These are phyloP conservation scores for Blastobotrys robertii DNA, from an alignment of 805 yeast species.

Conservation along the genomic window DNA sequence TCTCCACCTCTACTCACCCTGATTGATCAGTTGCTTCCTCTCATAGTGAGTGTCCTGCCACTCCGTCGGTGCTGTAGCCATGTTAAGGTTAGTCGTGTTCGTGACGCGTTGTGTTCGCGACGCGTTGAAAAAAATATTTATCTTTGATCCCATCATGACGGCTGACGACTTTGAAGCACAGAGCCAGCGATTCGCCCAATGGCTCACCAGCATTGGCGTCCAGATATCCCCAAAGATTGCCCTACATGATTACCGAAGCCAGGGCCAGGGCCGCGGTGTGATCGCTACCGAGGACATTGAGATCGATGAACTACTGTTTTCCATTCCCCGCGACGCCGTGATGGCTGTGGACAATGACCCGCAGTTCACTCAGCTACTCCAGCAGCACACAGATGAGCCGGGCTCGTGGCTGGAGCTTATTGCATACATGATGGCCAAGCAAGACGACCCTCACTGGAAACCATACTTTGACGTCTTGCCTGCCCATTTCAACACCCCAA, in stretches of 20 bases:
- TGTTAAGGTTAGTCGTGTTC: not conserved
- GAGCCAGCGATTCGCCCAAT: slow-evolving; percentile 6
- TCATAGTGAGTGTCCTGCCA: not conserved
- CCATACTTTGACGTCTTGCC: slow-evolving; percentile 72
- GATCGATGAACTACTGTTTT: slow-evolving; percentile 55
- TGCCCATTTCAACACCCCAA: slow-evolving; percentile 47
- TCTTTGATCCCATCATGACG: slow-evolving; percentile 1
- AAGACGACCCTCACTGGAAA: slow-evolving; percentile 50
- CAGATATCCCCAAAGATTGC: slow-evolving; percentile 45
- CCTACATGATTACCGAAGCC: slow-evolving; percentile 49
- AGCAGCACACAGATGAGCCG: slow-evolving; percentile 13
- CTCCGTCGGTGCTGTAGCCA: not conserved
- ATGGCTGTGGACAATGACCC: slow-evolving; percentile 53
- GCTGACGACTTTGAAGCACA: slow-evolving; percentile 8
- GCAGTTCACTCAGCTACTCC: slow-evolving; percentile 16
- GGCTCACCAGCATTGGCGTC: slow-evolving; percentile 12
- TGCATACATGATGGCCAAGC: slow-evolving; percentile 54
- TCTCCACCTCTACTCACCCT: no score
- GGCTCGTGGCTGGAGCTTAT: slow-evolving; percentile 73
- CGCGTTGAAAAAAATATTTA: not conserved
- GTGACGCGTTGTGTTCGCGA: not conserved
- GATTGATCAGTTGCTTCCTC: slow-evolving; percentile 12
- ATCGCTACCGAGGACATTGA: slow-evolving; percentile 52
- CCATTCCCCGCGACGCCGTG: slow-evolving; percentile 50
- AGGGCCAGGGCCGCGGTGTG: slow-evolving; percentile 70